Conservation (phyloP, 352 stramenopile genomes). For the Globisporangium nodosum region DNA sequence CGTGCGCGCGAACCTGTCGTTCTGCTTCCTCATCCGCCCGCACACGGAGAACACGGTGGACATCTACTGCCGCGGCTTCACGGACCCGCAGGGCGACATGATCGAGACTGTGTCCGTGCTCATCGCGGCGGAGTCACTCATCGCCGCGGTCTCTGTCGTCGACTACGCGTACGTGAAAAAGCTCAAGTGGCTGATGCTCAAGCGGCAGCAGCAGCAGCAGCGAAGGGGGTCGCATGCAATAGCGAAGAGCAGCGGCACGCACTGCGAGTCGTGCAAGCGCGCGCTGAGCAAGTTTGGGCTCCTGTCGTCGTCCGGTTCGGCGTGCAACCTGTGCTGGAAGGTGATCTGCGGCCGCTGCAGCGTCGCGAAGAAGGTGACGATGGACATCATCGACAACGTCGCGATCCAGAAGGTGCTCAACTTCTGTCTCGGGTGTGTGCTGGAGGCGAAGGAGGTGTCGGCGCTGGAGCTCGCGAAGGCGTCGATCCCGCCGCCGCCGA, state of each 20-base stretch:
- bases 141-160: constrained; percentile 27
- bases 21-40: constrained; percentile 10
- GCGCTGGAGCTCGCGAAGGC: constrained; percentile 34
- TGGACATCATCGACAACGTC: constrained; percentile 33
- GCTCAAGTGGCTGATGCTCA: constrained; percentile 45
- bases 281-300: constrained; percentile 17
- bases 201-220: constrained; percentile 15
- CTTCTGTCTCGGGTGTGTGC: constrained; percentile 44
- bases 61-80: constrained; percentile 31
- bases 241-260: background rate
- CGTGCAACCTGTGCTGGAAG: constrained; percentile 42
- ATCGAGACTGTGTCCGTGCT: constrained; percentile 30
- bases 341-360: constrained; percentile 47
- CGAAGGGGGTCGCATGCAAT: background rate
- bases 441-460: constrained; percentile 39
- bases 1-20: constrained; percentile 9
- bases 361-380: constrained; percentile 47
- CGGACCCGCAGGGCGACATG: constrained; percentile 40
- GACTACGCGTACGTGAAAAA: constrained; percentile 62
- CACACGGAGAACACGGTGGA: constrained; percentile 8
- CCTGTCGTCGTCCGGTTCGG: constrained; percentile 13
- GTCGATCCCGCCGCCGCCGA: background rate
- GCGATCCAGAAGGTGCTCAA: constrained; percentile 29
- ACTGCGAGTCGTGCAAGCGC: constrained; percentile 25
- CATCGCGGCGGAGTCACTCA: constrained; percentile 36